Base-by-base conservation (phyloP, 345 rosid genomes). In the Pelargonium nanum region DNA sequence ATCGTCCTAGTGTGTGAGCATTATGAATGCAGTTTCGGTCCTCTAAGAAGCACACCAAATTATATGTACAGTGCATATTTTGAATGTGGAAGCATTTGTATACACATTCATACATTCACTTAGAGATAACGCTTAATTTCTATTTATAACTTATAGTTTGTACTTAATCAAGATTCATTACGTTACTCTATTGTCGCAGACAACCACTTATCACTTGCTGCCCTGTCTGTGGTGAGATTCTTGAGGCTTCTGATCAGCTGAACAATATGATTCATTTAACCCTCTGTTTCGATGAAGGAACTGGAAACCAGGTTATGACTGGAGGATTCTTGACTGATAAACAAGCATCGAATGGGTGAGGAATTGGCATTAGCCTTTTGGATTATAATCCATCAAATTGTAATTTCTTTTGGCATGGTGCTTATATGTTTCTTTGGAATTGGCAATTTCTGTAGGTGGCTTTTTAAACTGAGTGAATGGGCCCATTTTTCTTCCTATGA, bases 301-400 rank as follows among this genome's bases (percentile, higher is more conserved):
- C 94, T 23, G 98, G 98, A 77, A 86, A 85, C 70, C 90, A 88
- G 77, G 67, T 80, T 55, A 91, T 91, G 98, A 88, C 83, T 0
- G 98, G 98, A 70, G 98, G 98, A 30, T 91, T 91, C 71, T 79
- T 91, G 73, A 91, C 96, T 69, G 98, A 88, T 69, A 91, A 85
- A 68, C 85, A 91, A 66, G 95, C 96, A 53, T 86, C 98, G 32
- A 79, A 85, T 73, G 98, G 95, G 98, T 88, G 75, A 74, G 81
- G 12, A 9, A 34, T 34, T n/a, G n/a, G 12, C 45, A 10, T 5
- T 9, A 4, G 12, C 13, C 45, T 34, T 15, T 34, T 9, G 45
- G 10, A 34, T 34, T 34, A 34, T 34, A 34, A 34, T 34, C 12
- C 6, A 34, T 34, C 45, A 34, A 1, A 34, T 34, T 34, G 12